Evolutionary conservation across 305 asterid genomes (phyloP).

Genomic region (Fraxinus latifolia): DNA sequence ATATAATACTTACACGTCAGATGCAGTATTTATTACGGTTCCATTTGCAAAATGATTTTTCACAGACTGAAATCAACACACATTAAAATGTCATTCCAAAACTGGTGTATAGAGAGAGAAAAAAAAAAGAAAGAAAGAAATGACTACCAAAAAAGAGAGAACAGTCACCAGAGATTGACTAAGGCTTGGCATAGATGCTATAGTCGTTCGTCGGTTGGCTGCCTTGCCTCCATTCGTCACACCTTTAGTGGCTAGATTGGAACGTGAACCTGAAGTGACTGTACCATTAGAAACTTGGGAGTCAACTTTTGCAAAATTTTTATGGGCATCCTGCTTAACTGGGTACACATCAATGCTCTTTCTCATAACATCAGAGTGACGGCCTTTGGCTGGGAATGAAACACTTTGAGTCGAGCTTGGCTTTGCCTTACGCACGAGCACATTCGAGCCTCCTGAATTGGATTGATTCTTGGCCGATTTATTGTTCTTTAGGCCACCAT

Average conservation of each 20-base stretch:
- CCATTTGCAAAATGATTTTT: slow-evolving; percentile 45
- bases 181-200: slow-evolving; percentile 38
- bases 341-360: slow-evolving; percentile 57
- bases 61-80: slow-evolving; percentile 32
- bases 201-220: slow-evolving; percentile 31
- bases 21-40: slow-evolving; percentile 24
- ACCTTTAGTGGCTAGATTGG: slow-evolving; percentile 24
- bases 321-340: slow-evolving; percentile 37
- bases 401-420: slow-evolving; percentile 57
- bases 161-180: slow-evolving; percentile 43
- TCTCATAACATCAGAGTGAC: slow-evolving; percentile 53
- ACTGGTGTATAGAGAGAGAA: neutral
- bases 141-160: neutral
- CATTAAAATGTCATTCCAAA: neutral
- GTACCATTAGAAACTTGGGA: slow-evolving; percentile 34
- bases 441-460: slow-evolving; percentile 41
- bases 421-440: slow-evolving; percentile 44
- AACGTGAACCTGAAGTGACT: slow-evolving; percentile 27
- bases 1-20: slow-evolving; percentile 47
- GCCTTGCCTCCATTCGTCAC: slow-evolving; percentile 21
- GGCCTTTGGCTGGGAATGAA: slow-evolving; percentile 56
- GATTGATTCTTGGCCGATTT: slow-evolving; percentile 40
- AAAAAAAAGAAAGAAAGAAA: neutral
- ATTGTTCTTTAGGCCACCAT: slow-evolving; percentile 31
- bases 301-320: slow-evolving; percentile 38